Evolutionary conservation across 768 basidiomycete species (phyloP), one percentile per base, ranked within the genome.

Genomic region (Stropharia rugosoannulata): DNA sequence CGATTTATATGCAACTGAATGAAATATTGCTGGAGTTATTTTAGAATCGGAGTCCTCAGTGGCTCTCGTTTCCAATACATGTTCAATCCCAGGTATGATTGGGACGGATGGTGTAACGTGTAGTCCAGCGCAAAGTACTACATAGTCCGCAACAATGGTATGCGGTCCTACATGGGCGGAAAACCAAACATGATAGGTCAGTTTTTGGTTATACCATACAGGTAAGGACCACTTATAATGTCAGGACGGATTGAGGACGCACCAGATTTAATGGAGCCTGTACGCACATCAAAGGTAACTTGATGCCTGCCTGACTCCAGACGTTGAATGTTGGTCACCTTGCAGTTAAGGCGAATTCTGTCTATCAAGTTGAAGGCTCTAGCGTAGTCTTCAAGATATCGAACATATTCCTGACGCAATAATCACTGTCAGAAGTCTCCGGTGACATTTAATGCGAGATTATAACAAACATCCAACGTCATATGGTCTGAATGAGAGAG

Each of bases 21-120:
- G 84, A 50, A 80, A 73, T 1, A 72, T 70, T 18, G 54, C 58
- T 7, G 72, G 68, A 29, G 49, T 25, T n/a, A 42, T 39, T 36
- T 43, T 60, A 55, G 7, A 19, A 39, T 25, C 46, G n/a, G 22
- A 22, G 22, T 64, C 66, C 32, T 62, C n/a, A n/a, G n/a, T 44
- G 36, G 63, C 55, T 35, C 66, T 27, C 22, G 37, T 40, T 52
- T 65, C 49, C 44, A 71, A 49, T 19, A 79, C 64, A 58, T 75
- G 60, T 43, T 80, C 73, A 47, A 79, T 69, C 15, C 84, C 84
- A 4, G 79, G 76, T 46, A 86, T 73, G 5, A 54, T 35, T 0
- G 84, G 84, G 18, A 80, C 70, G 15, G 77, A 69, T 8, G 84
- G 83, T 5, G 73, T 70, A 56, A 83, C 82, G 61, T 84, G 83